Evolutionary conservation across 768 basidiomycete genomes (phyloP).

Genomic region (Tremella yokohamensis): DNA sequence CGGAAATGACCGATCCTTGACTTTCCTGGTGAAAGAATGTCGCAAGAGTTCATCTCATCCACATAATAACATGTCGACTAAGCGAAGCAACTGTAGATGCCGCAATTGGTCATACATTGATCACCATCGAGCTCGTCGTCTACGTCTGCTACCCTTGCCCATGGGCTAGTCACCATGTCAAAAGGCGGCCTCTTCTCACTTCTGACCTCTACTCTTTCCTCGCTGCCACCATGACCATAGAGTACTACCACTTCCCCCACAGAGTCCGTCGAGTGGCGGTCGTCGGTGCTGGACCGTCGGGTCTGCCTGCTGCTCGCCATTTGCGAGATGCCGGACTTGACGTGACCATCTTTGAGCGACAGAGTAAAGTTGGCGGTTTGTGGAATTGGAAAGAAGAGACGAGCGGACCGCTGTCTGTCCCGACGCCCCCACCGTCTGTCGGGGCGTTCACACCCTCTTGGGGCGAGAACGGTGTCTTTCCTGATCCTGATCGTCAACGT

Average conservation of each 20-base stretch:
- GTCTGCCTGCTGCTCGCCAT: slow-evolving; percentile 28
- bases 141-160: too few relatives aligned
- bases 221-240: not conserved
- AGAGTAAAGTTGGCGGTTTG: slow-evolving; percentile 26
- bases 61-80: too few relatives aligned
- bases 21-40: too few relatives aligned
- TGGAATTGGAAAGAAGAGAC: slow-evolving; percentile 27
- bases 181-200: too few relatives aligned
- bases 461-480: too few relatives aligned
- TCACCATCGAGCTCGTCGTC: too few relatives aligned
- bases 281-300: slow-evolving; percentile 38
- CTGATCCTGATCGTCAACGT: not conserved
- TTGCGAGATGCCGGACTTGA: slow-evolving; percentile 30
- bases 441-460: slow-evolving; percentile 26
- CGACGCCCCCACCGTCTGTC: slow-evolving; percentile 31
- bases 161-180: too few relatives aligned
- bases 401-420: slow-evolving; percentile 19
- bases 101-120: too few relatives aligned
- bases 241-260: slow-evolving; percentile 16
- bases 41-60: too few relatives aligned
- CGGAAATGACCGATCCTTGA: too few relatives aligned
- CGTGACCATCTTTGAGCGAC: slow-evolving; percentile 34
- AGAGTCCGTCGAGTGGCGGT: slow-evolving; percentile 33
- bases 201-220: too few relatives aligned
- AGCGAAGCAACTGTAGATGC: too few relatives aligned